Evolutionary conservation across 495 filamentous ascomycete genomes (phyloP), one percentile per base, ranked within the genome.

Genomic region (Xylaria cubensis): DNA sequence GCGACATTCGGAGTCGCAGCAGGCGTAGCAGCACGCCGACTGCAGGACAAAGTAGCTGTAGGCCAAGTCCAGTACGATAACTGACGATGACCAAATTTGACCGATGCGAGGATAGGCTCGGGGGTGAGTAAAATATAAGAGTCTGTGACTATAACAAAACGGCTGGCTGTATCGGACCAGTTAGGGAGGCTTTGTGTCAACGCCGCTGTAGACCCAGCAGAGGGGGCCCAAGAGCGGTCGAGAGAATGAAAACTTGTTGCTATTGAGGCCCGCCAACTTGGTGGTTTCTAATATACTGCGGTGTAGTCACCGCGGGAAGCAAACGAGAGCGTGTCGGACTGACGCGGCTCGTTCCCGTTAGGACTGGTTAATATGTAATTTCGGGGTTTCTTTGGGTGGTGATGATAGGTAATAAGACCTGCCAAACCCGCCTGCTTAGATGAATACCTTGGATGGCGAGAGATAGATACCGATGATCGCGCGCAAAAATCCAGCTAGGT

Each of bases 151-250:
- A 64, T 48, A 39, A 66, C 76, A 87, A 85, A 79, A 77, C 69
- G 46, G 65, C 36, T 64, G 61, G 17, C 6, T 42, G 50, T 65
- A 72, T 55, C 74, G 44, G 84, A 78, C 87, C 84, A 95, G 84
- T 98, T 98, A 99, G 87, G 96, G 96, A 80, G 96, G 96, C 88
- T 96, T 95, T 87, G 94, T 96, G 86, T 95, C 92, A 87, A 92
- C 94, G 91, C 96, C 94, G 87, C 90, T 89, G 84, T 96, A 95
- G 88, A 93, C 92, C 94, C 94, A 91, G 85, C 89, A 88, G 77
- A 90, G 89, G 81, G 96, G 95, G 86, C 94, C 94, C 77, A 97
- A 92, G 83, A 97, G 93, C 88, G 95, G 95, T 88, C 93, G 92
- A 79, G 91, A 85, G 87, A 93, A 93, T 80, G 93, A 93, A 83